phyloP scores from a whole-genome alignment of 352 stramenopile genomes.

The Achlya hypogyna region DNA sequence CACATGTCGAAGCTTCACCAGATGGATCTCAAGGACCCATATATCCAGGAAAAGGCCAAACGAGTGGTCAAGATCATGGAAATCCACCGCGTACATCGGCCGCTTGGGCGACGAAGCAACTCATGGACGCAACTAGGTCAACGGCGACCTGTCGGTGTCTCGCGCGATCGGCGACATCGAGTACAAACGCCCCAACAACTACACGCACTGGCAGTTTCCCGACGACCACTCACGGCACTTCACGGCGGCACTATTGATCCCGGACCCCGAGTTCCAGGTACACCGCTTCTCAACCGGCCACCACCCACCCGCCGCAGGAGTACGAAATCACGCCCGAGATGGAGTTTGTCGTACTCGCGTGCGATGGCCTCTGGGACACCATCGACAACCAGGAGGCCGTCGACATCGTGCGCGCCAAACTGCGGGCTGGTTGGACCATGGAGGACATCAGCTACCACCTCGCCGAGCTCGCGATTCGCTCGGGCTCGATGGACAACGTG shows the following conservation, averaged over 20 bases:
- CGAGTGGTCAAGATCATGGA: conserved; percentile 79
- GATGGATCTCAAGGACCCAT: conserved; percentile 81
- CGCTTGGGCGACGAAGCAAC: too few species aligned
- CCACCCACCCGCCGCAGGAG: conserved; percentile 34
- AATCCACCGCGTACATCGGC: conserved; percentile 55
- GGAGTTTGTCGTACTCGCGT: conserved; percentile 87
- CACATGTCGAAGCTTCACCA: conserved; percentile 82
- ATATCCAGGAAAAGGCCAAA: conserved; percentile 72
- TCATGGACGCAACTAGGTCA: too few species aligned
- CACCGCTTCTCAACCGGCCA: neutral
- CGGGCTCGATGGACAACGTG: conserved; percentile 80
- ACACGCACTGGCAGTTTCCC: conserved; percentile 76
- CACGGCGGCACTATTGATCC: conserved; percentile 79
- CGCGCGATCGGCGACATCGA: conserved; percentile 88
- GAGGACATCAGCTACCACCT: conserved; percentile 75
- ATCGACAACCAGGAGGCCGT: conserved; percentile 90
- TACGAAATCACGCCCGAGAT: conserved; percentile 85
- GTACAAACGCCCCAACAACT: conserved; percentile 82
- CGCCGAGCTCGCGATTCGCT: conserved; percentile 78
- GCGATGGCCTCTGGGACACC: conserved; percentile 89
- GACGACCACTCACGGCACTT: conserved; percentile 74
- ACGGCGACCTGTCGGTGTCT: conserved; percentile 88
- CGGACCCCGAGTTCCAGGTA: conserved; percentile 72
- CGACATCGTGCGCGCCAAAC: conserved; percentile 58
- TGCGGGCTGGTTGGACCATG: conserved; percentile 58